Base-by-base conservation (phyloP, 495 filamentous ascomycete genomes). In the Stereocaulon alpinum region DNA sequence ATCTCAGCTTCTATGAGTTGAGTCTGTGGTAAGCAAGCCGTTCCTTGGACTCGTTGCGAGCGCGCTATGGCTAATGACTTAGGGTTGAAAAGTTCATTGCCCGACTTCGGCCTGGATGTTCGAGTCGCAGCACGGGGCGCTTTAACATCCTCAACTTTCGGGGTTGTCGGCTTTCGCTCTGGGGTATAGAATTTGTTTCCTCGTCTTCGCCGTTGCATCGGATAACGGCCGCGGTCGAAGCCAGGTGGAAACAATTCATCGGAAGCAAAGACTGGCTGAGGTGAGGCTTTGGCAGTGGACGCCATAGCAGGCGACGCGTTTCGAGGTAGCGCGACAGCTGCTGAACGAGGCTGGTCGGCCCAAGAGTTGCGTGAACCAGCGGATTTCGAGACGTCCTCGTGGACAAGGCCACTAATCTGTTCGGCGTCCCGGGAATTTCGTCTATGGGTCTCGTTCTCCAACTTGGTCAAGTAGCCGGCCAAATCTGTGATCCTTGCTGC, bases 141-240 rank as follows among this genome's bases (percentile, higher is more conserved):
- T 37, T 52, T 4, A 18, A 18, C 4, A 12, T 4, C 1, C 10
- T n/a, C 18, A 4, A 22, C 4, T 6, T 51, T 20, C 11, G 41
- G 15, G 4, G 48, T 54, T n/a, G 20, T 47, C 10, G 37, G 30
- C 41, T 9, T 9, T 10, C 50, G 45, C 15, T 40, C 0, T 41
- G 62, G 62, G 15, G 32, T 58, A 5, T 51, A 55, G 49, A 57
- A 58, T 12, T 64, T 64, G 18, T 61, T 64, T 12, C 53, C 58
- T 24, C 62, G 58, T 29, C 58, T 53, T 27, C 62, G 58, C 12
- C 62, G 58, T 27, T 48, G 37, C 14, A 47, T 55, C 30, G 62
- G 62, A 22, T 50, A 64, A 20, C 62, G 52, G 22, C 62, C 62
- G 29, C 62, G 62, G 53, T 64, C 62, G 43, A 64, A 64, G 18